Conservation (phyloP, 1,139 yeast species). For the Candida sanyaensis region DNA sequence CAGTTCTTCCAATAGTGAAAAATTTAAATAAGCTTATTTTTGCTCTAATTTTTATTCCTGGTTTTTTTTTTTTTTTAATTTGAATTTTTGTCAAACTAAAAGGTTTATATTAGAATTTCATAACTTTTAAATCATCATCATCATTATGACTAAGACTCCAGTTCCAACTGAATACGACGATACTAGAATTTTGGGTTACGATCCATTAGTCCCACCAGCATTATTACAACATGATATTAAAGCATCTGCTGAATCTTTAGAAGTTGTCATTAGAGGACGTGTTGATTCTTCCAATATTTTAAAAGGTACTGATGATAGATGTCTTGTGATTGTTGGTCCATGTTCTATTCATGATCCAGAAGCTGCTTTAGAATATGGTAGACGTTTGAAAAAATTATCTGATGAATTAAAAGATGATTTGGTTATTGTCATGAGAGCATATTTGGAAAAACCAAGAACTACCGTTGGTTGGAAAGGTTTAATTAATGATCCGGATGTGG, state of each 20-base stretch:
- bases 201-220: constrained; percentile 94
- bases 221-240: constrained; percentile 89
- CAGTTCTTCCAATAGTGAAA: not conserved
- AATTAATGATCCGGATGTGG: constrained; percentile 96
- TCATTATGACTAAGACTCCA: constrained; percentile 48
- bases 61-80: no score
- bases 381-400: constrained; percentile 58
- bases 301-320: constrained; percentile 77
- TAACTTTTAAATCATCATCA: not conserved
- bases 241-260: constrained; percentile 57
- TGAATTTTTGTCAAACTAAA: no score
- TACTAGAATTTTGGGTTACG: constrained; percentile 87
- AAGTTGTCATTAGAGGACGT: constrained; percentile 73
- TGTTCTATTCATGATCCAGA: constrained; percentile 95
- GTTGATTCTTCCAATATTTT: constrained; percentile 70
- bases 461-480: constrained; percentile 99
- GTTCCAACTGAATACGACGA: constrained; percentile 80
- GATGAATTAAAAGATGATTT: constrained; percentile 73
- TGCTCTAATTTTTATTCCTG: not conserved
- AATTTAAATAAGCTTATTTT: constrained; percentile 1
- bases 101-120: not conserved
- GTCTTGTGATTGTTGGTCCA: constrained; percentile 88
- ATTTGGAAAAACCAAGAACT: constrained; percentile 96
- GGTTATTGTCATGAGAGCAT: constrained; percentile 93
- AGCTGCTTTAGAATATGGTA: constrained; percentile 89